phyloP scores from a whole-genome alignment of 805 yeast species.

The Sugiyamaella boreocaroliniensis region DNA sequence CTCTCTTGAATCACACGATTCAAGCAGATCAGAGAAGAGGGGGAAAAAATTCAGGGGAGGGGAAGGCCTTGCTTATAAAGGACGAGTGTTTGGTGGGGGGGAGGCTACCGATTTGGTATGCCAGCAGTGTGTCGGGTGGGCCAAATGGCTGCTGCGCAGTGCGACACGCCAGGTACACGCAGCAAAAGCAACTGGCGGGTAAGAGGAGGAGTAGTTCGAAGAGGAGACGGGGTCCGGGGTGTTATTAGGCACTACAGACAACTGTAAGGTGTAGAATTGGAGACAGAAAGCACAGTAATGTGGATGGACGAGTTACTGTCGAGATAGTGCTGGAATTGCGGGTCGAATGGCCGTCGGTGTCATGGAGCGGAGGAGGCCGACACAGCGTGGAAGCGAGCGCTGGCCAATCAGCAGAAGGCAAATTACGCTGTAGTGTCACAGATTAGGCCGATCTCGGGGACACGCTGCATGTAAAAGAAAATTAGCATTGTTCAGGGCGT shows the following conservation, averaged over 20 bases:
- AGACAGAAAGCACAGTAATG: too few species aligned
- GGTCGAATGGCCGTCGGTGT: too few species aligned
- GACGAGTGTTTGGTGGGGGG: background rate
- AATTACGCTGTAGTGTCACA: background rate
- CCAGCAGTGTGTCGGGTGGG: background rate
- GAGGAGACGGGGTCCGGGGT: background rate
- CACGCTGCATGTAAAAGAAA: background rate
- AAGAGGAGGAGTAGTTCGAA: background rate
- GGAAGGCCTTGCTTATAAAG: background rate
- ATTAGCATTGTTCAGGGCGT: background rate
- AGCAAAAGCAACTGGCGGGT: background rate
- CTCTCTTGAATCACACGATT: too few species aligned
- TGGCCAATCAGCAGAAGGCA: background rate
- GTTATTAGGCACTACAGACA: too few species aligned
- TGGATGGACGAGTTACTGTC: too few species aligned
- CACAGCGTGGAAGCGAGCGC: background rate
- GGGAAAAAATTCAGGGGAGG: background rate
- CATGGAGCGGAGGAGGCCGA: too few species aligned
- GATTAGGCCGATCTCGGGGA: background rate
- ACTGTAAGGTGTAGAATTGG: too few species aligned
- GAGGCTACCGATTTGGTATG: background rate
- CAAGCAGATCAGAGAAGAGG: background rate
- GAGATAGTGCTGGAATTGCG: too few species aligned
- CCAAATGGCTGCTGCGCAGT: background rate
- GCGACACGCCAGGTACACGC: background rate